Evolutionary conservation across 306 rosid genomes (phyloP).

Genomic region (Quercus glauca): DNA sequence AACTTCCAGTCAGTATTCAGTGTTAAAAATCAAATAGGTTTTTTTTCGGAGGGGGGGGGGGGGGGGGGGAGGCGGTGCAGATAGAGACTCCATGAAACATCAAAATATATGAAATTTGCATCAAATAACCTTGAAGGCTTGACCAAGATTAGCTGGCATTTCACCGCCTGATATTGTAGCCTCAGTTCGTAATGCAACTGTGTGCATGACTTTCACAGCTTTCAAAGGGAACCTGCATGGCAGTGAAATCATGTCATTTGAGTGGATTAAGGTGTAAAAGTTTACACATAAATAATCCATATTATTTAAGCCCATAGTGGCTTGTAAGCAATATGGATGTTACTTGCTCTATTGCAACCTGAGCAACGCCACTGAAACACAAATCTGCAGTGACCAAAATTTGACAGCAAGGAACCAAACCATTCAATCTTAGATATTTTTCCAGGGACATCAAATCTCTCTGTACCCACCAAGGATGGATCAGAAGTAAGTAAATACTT

Average conservation of each 20-base stretch:
- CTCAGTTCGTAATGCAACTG: constrained; percentile 92
- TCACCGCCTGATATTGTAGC: constrained; percentile 73
- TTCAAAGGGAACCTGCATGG: constrained; percentile 74
- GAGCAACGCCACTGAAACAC: constrained; percentile 1
- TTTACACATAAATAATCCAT: background rate
- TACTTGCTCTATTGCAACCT: background rate
- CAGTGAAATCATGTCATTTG: constrained; percentile 15
- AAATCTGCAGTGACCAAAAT: background rate
- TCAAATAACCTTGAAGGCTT: constrained; percentile 77
- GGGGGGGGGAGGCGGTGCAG: background rate
- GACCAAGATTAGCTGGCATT: constrained; percentile 83
- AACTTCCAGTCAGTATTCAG: constrained; percentile 1
- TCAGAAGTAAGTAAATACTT: background rate
- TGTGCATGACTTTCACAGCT: constrained; percentile 97
- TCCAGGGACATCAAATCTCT: background rate
- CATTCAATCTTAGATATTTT: background rate
- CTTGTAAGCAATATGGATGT: background rate
- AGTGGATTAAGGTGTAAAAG: background rate
- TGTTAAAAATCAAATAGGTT: constrained; percentile 1
- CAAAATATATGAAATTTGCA: background rate
- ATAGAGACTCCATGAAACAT: background rate
- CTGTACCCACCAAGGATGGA: background rate
- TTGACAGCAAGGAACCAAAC: background rate
- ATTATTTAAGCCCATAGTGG: background rate
- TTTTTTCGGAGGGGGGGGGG: background rate